Base-by-base conservation (phyloP, 805 yeast genomes). In the Ogataea saltuana region DNA sequence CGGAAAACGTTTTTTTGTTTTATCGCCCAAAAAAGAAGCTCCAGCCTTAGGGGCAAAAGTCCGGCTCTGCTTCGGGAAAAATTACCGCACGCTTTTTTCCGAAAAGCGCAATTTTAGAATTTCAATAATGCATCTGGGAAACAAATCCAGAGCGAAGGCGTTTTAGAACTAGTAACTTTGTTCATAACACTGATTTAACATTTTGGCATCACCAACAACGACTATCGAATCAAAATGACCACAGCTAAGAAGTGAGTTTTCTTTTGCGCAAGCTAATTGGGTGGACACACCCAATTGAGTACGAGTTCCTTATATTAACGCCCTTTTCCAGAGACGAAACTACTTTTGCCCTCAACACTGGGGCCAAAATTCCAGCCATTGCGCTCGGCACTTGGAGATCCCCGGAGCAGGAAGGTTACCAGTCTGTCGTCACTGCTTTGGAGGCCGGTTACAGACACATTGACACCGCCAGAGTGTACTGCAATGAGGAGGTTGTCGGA, bases 401-500 rank as follows among this genome's bases (percentile, higher is more conserved):
- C 12, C 35, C 42, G 2, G 46, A 37, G 9, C 9, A 42, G 7
- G 72, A 69, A 23, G 76, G 74, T 17, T 70, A 71, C 40, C 64
- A 65, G 17, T 79, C 83, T 19, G 83, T 83, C 11, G 70, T 70
- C 50, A 70, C 74, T 32, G 91, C 90, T 11, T 67, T 83, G 46
- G 71, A 78, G 60, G 68, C 71, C 7, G 90, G 90, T 9, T 81
- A 82, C 61, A 73, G 82, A 48, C 88, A 81, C 59, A 81, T 85
- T 52, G 95, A 85, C 61, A 79, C 89, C 8, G 93, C 93, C 3
- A 77, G 78, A 59, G 71, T 73, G 46, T 86, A 86, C 60, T 76
- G 76, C 2, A 83, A 82, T 58, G 95, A 87, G 61, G 69, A 63
- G 13, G 80, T 75, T 50, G 83, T 83, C 11, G 89, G 93, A 25